Conservation (phyloP, 345 rosid species). For the Excoecaria agallocha region DNA sequence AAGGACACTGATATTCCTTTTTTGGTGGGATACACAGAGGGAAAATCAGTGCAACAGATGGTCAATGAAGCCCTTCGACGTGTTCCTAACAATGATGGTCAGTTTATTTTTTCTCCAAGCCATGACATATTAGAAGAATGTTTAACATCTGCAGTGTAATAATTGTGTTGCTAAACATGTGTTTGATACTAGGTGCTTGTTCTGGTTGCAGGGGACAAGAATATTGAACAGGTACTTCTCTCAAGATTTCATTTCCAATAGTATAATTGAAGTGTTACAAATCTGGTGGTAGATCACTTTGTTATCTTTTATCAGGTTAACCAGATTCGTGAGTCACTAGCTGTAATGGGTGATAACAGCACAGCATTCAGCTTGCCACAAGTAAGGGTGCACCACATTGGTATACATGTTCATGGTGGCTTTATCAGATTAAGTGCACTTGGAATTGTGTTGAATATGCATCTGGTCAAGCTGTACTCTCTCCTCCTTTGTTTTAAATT, state of each 20-base stretch:
- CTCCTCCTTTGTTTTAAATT: neutral
- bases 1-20: constrained; percentile 12
- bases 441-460: too few species aligned
- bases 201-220: constrained; percentile 76
- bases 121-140: neutral
- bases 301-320: constrained; percentile 54
- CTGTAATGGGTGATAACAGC: constrained; percentile 95
- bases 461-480: too few species aligned
- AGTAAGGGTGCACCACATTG: constrained; percentile 40
- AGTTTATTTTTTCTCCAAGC: constrained; percentile 25
- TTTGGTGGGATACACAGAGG: constrained; percentile 54
- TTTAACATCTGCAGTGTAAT: constrained; percentile 15
- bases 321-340: constrained; percentile 89
- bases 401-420: too few species aligned
- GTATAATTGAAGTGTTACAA: constrained; percentile 9
- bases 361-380: constrained; percentile 98
- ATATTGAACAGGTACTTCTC: constrained; percentile 72
- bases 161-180: constrained; percentile 15
- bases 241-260: constrained; percentile 4
- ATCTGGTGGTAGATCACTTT: constrained; percentile 15
- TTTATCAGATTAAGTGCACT: too few species aligned
- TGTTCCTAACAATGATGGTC: constrained; percentile 77
- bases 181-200: constrained; percentile 29
- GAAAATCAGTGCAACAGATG: constrained; percentile 96
- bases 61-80: constrained; percentile 88